Evolutionary conservation across 2,329 filamentous ascomycete species (phyloP).

Genomic region (Fusarium camptoceras): DNA sequence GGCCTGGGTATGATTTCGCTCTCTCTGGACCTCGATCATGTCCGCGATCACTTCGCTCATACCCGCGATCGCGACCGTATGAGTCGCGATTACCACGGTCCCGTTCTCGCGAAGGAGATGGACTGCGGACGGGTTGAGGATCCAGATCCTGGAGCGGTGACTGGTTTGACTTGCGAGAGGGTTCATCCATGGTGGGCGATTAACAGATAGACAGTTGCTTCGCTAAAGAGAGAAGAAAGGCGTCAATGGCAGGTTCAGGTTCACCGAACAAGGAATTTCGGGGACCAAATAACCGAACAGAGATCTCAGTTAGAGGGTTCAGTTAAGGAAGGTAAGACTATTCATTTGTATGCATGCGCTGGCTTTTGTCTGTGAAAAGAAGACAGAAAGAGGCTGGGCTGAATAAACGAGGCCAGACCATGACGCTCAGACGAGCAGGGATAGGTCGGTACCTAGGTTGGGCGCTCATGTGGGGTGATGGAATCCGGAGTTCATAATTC

Average conservation of each 20-base stretch:
- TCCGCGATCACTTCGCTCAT: slow-evolving; percentile 5
- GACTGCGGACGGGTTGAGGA: slow-evolving; percentile 46
- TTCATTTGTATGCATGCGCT: slow-evolving; percentile 26
- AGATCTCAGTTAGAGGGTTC: slow-evolving; percentile 15
- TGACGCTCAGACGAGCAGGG: slow-evolving; percentile 37
- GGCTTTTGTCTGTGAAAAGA: slow-evolving; percentile 32
- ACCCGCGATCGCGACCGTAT: not conserved
- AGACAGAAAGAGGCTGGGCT: slow-evolving; percentile 43
- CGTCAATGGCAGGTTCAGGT: not conserved
- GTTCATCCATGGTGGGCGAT: slow-evolving; percentile 30
- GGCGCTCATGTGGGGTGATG: slow-evolving; percentile 27
- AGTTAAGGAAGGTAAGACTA: not conserved
- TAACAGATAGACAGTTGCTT: not conserved
- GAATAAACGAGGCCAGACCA: slow-evolving; percentile 40
- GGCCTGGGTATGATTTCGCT: slow-evolving; percentile 37
- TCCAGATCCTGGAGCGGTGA: slow-evolving; percentile 45
- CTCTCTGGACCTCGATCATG: slow-evolving; percentile 35
- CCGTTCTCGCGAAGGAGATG: slow-evolving; percentile 38
- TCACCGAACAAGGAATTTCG: slow-evolving; percentile 8
- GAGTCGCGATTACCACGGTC: slow-evolving; percentile 24
- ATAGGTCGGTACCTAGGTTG: slow-evolving; percentile 22
- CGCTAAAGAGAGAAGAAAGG: slow-evolving; percentile 1
- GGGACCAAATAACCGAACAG: slow-evolving; percentile 12
- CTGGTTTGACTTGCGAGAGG: slow-evolving; percentile 37
- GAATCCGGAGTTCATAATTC: slow-evolving; percentile 32